Percentiles rank a stretch among this genome's conserved stretches.
These are phyloP conservation scores for Osmanthus fragrans DNA, from an alignment of 257 asterid species.

Conservation along the genomic window DNA sequence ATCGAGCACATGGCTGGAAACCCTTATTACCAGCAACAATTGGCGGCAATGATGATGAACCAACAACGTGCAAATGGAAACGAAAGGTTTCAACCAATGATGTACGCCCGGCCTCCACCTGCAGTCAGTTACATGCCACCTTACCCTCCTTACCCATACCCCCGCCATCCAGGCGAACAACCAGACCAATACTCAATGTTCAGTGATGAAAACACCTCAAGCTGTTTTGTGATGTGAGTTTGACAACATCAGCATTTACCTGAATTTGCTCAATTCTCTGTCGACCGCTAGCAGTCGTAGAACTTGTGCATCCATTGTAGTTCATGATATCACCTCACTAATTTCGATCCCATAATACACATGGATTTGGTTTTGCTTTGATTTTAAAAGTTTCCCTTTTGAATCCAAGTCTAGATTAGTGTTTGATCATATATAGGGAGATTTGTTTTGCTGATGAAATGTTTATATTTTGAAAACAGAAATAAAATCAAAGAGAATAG, in stretches of 20 bases:
- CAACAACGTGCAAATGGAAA: constrained; percentile 86
- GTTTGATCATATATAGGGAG: constrained; percentile 40
- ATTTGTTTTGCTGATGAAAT: constrained; percentile 35
- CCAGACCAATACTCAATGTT: constrained; percentile 58
- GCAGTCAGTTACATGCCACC: constrained; percentile 88
- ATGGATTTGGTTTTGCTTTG: constrained; percentile 32
- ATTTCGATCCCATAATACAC: constrained; percentile 46
- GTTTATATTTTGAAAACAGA: constrained; percentile 45
- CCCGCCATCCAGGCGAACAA: constrained; percentile 52
- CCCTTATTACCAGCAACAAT: constrained; percentile 62
- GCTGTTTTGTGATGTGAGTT: constrained; percentile 75
- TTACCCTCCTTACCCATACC: constrained; percentile 59
- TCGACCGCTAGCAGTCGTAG: neutral
- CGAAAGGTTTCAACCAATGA: constrained; percentile 97
- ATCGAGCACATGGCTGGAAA: constrained; percentile 59
- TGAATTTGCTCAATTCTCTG: neutral
- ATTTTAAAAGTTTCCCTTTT: neutral
- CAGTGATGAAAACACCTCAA: constrained; percentile 69
- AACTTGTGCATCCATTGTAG: neutral
- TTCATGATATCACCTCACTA: constrained; percentile 24
- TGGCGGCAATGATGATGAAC: constrained; percentile 94
- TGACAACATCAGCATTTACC: neutral
- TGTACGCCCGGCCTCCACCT: constrained; percentile 93
- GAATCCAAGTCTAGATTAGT: constrained; percentile 39
- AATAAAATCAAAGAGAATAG: constrained; percentile 45